Evolutionary conservation across 1,284 basidiomycete genomes (phyloP).

Genomic region (Vanrija sp.): DNA sequence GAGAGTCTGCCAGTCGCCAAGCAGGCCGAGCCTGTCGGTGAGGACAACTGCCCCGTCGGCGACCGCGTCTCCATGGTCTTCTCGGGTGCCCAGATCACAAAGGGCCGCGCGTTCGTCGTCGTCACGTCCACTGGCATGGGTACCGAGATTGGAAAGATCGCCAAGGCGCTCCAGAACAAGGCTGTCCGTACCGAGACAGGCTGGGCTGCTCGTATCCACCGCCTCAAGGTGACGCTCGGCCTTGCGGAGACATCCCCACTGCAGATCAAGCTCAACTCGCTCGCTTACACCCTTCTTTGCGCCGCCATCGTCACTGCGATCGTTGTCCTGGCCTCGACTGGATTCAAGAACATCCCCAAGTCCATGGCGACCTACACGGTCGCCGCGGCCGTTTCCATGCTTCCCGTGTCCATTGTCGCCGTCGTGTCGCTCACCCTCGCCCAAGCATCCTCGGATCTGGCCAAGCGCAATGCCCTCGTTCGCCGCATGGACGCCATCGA

Average conservation of each 20-base stretch:
- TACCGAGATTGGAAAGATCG: constrained; percentile 63
- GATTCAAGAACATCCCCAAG: constrained; percentile 50
- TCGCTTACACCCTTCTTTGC: constrained; percentile 61
- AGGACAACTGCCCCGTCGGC: constrained; percentile 54
- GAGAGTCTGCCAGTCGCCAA: constrained; percentile 66
- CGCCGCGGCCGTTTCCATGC: constrained; percentile 56
- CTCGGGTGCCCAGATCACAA: constrained; percentile 62
- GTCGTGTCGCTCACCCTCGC: constrained; percentile 50
- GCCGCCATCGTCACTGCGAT: constrained; percentile 58
- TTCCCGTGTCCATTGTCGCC: constrained; percentile 54
- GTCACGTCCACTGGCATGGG: constrained; percentile 63
- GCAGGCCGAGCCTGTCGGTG: constrained; percentile 50
- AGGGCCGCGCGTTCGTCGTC: constrained; percentile 61
- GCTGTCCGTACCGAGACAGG: constrained; percentile 44
- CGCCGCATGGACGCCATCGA: constrained; percentile 55
- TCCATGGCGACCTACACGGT: constrained; percentile 52
- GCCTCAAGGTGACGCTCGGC: constrained; percentile 49
- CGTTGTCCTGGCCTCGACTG: constrained; percentile 59
- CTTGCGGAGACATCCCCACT: constrained; percentile 57
- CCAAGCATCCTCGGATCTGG: constrained; percentile 48
- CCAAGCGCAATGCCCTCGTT: constrained; percentile 53
- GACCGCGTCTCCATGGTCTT: constrained; percentile 50
- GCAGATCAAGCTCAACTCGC: constrained; percentile 60
- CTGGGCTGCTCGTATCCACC: constrained; percentile 44
- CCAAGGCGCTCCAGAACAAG: constrained; percentile 51